Base-by-base conservation (phyloP, 2,329 filamentous ascomycete genomes). In the Aspergillus arachidicola region DNA sequence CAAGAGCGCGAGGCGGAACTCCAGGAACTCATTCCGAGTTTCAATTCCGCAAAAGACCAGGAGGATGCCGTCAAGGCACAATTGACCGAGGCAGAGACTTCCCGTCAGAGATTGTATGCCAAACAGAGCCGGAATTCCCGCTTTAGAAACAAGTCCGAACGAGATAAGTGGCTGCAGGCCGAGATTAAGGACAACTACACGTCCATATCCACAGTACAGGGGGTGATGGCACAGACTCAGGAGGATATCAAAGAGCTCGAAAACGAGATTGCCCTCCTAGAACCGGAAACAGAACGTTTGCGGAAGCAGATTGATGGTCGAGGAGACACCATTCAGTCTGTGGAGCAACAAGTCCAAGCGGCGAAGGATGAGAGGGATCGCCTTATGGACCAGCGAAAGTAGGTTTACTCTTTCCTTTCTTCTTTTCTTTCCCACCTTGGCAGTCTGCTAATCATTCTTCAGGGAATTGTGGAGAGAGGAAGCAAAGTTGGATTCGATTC, bases 71-170 rank as follows among this genome's bases (percentile, higher is more conserved):
- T 92, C 32, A 90, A 89, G 71, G 83, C 89, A 60, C 87, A 91
- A 63, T 84, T 98, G 12, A 90, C 93, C 54, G 84, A 91, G 57
- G 91, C 91, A 0, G 91, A 96, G 71, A 89, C 89, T 9, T 85
- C 87, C 6, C 86, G 92, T 48, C 88, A 91, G 67, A 89, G 94
- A 43, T 85, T 99, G 9, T 92, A 96, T 73, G 92, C 91, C 57
- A 99, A 99, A 77, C 94, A 99, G 79, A 93, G 91, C 50, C 90
- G 94, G 53, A 93, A 91, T 68, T 90, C 91, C 21, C 91, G 93
- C 66, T 99, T 97, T 78, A 91, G 86, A 73, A 96, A 88, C 76
- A 97, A 97, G 81, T 86, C 87, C 10, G 93, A 98, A 75, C 89
- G 96, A 50, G 94, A 99, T 76, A 86, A 87, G 41, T 97, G 88